phyloP scores from a whole-genome alignment of 2,329 filamentous ascomycete species.

The Ceratocystis ficicola region DNA sequence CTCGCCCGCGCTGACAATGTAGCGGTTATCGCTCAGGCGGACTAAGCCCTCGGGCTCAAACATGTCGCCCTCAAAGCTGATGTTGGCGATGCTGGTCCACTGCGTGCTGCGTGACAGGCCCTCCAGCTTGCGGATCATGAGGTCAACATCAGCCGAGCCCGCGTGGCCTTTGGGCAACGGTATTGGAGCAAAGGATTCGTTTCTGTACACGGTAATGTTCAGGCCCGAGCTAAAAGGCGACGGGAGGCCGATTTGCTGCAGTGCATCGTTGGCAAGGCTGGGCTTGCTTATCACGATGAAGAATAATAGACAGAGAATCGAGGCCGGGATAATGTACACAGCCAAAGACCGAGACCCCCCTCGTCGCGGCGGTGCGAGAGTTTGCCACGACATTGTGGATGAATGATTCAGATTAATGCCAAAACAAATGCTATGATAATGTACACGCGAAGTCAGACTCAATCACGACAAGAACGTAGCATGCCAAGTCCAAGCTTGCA shows the following conservation, averaged over 20 bases:
- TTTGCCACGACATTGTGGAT: conserved; percentile 18
- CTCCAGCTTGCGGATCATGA: conserved; percentile 31
- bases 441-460: not conserved
- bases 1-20: conserved; percentile 36
- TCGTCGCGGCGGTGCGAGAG: conserved; percentile 15
- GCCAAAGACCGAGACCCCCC: conserved; percentile 1
- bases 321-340: conserved; percentile 14
- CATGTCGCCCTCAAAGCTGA: conserved; percentile 35
- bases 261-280: conserved; percentile 2
- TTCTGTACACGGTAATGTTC: conserved; percentile 30
- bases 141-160: conserved; percentile 27
- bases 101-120: conserved; percentile 31
- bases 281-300: conserved; percentile 17
- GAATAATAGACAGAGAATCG: conserved; percentile 16
- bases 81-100: conserved; percentile 34
- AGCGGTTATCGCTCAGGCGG: conserved; percentile 33
- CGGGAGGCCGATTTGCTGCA: conserved; percentile 13
- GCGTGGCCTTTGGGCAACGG: conserved; percentile 31
- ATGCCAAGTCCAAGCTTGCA: not conserved
- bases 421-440: not conserved
- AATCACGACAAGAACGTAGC: not conserved
- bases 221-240: conserved; percentile 22
- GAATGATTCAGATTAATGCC: not conserved
- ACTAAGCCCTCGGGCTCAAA: conserved; percentile 41
- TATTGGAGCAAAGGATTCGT: conserved; percentile 28